Evolutionary conservation across 2,329 filamentous ascomycete genomes (phyloP).

Genomic region (Penicillium frequentans): DNA sequence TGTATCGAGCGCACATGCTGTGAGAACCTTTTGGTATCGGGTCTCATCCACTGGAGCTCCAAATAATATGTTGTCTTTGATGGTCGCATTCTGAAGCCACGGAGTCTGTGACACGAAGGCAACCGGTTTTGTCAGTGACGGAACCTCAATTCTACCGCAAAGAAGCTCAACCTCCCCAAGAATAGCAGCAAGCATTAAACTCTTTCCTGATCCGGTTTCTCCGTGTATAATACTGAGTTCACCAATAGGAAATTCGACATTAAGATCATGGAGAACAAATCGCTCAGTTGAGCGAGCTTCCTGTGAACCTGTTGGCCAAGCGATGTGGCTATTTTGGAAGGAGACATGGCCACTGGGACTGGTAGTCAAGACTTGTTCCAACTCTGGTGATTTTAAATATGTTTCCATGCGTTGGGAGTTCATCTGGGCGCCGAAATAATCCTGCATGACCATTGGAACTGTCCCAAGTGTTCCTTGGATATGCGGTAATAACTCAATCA

Average conservation of each 20-base stretch:
- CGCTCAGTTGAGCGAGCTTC: neutral
- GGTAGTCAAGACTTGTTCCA: neutral
- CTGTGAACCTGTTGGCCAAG: neutral
- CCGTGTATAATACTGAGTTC: conserved; percentile 73
- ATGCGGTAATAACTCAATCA: neutral
- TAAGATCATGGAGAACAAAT: conserved; percentile 48
- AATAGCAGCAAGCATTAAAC: conserved; percentile 63
- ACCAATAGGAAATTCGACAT: conserved; percentile 64
- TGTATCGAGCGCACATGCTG: conserved; percentile 69
- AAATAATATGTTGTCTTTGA: conserved; percentile 74
- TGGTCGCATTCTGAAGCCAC: conserved; percentile 77
- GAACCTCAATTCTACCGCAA: neutral
- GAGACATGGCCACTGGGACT: neutral
- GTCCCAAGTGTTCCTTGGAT: neutral
- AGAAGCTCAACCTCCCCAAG: neutral
- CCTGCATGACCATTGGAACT: neutral
- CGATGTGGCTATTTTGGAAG: neutral
- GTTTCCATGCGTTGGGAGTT: neutral
- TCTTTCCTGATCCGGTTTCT: conserved; percentile 75
- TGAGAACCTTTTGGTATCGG: conserved; percentile 66
- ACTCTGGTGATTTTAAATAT: neutral
- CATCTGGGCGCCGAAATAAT: neutral
- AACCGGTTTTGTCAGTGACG: conserved; percentile 36
- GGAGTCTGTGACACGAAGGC: conserved; percentile 74
- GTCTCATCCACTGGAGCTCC: conserved; percentile 65